Evolutionary conservation across 305 asterid species (phyloP), one percentile per base, ranked within the genome.

Genomic region (Stenogyne calaminthoides): DNA sequence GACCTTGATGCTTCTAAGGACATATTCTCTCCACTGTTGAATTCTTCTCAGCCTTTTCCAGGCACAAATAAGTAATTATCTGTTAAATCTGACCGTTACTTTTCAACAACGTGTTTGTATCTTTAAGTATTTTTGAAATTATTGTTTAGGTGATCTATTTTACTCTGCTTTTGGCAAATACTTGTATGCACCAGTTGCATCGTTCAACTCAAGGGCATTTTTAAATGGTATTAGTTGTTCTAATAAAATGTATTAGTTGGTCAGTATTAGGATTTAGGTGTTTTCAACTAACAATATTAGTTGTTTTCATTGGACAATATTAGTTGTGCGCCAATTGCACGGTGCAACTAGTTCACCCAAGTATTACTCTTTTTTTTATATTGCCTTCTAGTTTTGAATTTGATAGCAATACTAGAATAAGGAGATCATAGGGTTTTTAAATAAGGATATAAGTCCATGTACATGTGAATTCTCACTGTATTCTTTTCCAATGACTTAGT

Each of bases 61-160:
- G 84, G 77, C 68, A 6, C 57, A 27, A 64, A 66, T 16, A 71
- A 65, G 84, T 81, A 77, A 77, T 49, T 70, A 60, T 61, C 73
- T 60, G 34, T 70, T 36, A 42, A 56, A 59, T 64, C 37, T 15
- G 64, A 39, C 29, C 11, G 27, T 68, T 69, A 19, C 66, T 55
- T 36, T 71, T 65, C 29, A 42, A 34, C 64, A 54, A 71, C n/a
- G 14, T 55, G 47, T 12, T 66, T 61, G 57, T 47, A 27, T 19
- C 15, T 25, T 47, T 58, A 44, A 20, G 64, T 22, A 59, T 63
- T 70, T n/a, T 56, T 29, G 63, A n/a, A 59, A 22, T 36, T 63
- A 55, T 71, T 55, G 18, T 32, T 18, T 55, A 66, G 47, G 67
- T 37, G 69, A 52, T 71, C 55, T 49, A 7, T 61, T 34, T 32